A percentile compares a stretch with the other conserved stretches of the same genome.
Conservation (phyloP, 495 filamentous ascomycete species). For the Penicillium coprophilum region DNA sequence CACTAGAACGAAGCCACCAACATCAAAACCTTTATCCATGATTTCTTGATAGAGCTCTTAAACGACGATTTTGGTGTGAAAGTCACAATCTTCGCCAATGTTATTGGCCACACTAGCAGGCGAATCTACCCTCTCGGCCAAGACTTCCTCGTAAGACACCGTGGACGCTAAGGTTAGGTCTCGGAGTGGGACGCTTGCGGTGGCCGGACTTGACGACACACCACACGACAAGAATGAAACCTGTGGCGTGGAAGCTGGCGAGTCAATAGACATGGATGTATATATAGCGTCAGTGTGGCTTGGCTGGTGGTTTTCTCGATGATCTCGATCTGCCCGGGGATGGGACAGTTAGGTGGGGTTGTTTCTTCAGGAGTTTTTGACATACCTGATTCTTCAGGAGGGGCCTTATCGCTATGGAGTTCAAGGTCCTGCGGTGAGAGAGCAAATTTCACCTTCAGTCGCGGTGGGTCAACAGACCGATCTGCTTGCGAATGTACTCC, state of each 20-base stretch:
- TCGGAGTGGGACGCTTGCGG: constrained; percentile 21
- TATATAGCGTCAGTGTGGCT: constrained; percentile 7
- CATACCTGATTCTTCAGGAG: constrained; percentile 18
- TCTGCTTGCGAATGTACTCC: neutral
- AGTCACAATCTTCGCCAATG: constrained; percentile 2
- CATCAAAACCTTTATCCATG: neutral
- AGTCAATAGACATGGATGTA: constrained; percentile 13
- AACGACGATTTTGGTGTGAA: constrained; percentile 3
- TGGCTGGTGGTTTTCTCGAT: constrained; percentile 15
- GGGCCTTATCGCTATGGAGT: neutral
- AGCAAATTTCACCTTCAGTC: constrained; percentile 7
- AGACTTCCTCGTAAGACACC: constrained; percentile 26
- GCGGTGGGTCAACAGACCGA: constrained; percentile 4
- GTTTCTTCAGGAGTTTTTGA: constrained; percentile 4
- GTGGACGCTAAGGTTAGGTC: constrained; percentile 25
- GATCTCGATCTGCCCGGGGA: neutral
- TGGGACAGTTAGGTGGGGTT: constrained; percentile 1
- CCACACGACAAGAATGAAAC: constrained; percentile 16
- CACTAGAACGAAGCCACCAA: neutral
- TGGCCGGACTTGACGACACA: constrained; percentile 18
- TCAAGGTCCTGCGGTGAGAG: constrained; percentile 11
- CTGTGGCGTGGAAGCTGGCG: constrained; percentile 13
- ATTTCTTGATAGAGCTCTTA: constrained; percentile 5
- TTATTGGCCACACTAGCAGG: constrained; percentile 4
- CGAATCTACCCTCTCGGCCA: constrained; percentile 17